Percentiles rank a stretch among this genome's conserved stretches.
These are phyloP conservation scores for Pyrus hybrid DNA, from an alignment of 331 rosid genomes.

Conservation along the genomic window DNA sequence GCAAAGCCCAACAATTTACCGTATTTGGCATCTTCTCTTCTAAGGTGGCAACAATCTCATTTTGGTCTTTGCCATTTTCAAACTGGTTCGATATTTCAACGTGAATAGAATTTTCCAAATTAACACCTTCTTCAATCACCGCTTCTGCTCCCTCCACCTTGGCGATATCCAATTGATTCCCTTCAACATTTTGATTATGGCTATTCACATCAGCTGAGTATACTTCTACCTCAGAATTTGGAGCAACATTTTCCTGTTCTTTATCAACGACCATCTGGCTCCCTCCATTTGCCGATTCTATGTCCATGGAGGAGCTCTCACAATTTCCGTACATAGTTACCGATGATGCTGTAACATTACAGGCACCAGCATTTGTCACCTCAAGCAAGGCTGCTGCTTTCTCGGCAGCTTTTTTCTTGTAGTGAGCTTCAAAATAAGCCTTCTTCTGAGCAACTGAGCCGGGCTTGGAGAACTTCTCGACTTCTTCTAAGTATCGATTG, in stretches of 20 bases:
- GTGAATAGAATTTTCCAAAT: slow-evolving; percentile 13
- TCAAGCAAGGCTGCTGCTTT: slow-evolving; percentile 44
- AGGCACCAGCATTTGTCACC: slow-evolving; percentile 26
- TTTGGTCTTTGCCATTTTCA: slow-evolving; percentile 24
- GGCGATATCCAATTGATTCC: slow-evolving; percentile 17
- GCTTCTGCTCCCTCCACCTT: slow-evolving; percentile 23
- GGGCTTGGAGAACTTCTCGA: slow-evolving; percentile 66
- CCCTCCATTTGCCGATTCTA: slow-evolving; percentile 1
- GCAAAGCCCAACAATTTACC: slow-evolving; percentile 21
- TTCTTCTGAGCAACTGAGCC: slow-evolving; percentile 85
- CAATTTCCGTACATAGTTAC: slow-evolving; percentile 13
- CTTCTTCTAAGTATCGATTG: slow-evolving; percentile 80
- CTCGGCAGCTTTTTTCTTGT: slow-evolving; percentile 70
- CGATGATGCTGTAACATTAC: slow-evolving; percentile 10
- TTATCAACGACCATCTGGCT: slow-evolving; percentile 13
- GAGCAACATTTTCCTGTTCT: slow-evolving; percentile 13
- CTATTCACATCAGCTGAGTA: neutral
- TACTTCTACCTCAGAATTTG: slow-evolving; percentile 4
- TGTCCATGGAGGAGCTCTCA: neutral
- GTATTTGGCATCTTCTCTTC: slow-evolving; percentile 21
- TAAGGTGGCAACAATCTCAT: slow-evolving; percentile 8
- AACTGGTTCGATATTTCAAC: slow-evolving; percentile 17
- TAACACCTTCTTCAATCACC: slow-evolving; percentile 9
- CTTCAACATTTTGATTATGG: neutral
- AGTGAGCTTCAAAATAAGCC: slow-evolving; percentile 92